A percentile compares a stretch with the other conserved stretches of the same genome.
Evolutionary conservation across 1,139 yeast species (phyloP).

Genomic region (Pneumocystis carinii): DNA sequence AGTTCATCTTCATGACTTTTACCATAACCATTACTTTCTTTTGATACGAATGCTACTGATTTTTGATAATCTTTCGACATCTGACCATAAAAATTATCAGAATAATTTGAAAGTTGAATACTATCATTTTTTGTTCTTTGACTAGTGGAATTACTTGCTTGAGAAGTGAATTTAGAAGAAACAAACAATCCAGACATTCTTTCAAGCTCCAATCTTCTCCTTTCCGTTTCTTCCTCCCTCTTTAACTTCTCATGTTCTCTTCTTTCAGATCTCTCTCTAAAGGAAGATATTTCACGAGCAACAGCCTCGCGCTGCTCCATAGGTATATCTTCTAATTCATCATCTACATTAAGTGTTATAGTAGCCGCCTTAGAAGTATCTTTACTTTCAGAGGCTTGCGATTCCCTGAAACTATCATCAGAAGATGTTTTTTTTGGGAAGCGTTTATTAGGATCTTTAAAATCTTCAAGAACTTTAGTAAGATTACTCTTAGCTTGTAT

Average conservation of each 20-base stretch:
- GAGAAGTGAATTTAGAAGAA: not conserved
- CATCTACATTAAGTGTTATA: constrained; percentile 14
- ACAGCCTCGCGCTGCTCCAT: constrained; percentile 21
- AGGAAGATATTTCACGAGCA: constrained; percentile 22
- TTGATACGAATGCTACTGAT: not conserved
- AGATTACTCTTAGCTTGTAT: constrained; percentile 1
- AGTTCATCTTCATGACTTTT: not conserved
- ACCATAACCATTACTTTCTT: not conserved
- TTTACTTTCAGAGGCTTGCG: not conserved
- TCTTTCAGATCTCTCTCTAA: constrained; percentile 21
- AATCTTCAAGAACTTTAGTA: constrained; percentile 3
- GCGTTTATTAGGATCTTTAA: not conserved
- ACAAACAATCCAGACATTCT: not conserved
- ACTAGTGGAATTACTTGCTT: not conserved
- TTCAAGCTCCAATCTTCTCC: constrained; percentile 3
- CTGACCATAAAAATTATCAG: not conserved
- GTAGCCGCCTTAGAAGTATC: constrained; percentile 1
- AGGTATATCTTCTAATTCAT: constrained; percentile 17
- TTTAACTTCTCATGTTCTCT: constrained; percentile 18
- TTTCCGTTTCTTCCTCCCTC: constrained; percentile 16
- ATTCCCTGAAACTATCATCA: not conserved
- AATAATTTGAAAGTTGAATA: not conserved
- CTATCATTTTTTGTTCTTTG: not conserved
- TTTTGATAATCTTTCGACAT: not conserved
- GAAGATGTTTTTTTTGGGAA: not conserved